These are phyloP conservation scores for Furcasterigmium sp. DNA, from an alignment of 2,329 filamentous ascomycete species.

Conservation along the genomic window DNA sequence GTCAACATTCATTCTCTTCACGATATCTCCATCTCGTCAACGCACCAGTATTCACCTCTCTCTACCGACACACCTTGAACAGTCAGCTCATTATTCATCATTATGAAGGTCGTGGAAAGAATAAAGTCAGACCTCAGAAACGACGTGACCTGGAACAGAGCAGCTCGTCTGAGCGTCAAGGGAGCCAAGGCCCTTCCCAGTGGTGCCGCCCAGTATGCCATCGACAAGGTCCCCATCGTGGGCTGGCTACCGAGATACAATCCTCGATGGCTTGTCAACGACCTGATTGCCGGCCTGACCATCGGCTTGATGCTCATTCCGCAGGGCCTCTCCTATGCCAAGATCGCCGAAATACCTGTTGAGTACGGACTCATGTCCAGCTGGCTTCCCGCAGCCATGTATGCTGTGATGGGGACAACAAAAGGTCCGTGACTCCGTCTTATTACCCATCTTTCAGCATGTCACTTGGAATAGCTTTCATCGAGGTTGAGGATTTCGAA, in stretches of 20 bases:
- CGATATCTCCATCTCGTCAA: too few species aligned
- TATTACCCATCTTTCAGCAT: too few species aligned
- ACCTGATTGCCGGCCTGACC: slow-evolving; percentile 56
- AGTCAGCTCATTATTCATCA: background rate
- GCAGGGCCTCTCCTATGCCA: slow-evolving; percentile 57
- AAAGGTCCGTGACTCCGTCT: slow-evolving; percentile 42
- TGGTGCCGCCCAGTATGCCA: slow-evolving; percentile 47
- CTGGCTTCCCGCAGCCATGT: slow-evolving; percentile 53
- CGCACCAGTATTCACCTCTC: background rate
- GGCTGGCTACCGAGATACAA: slow-evolving; percentile 60
- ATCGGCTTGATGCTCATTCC: slow-evolving; percentile 57
- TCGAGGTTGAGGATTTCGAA: slow-evolving; percentile 4
- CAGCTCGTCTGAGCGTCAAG: slow-evolving; percentile 19
- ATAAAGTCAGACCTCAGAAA: slow-evolving; percentile 26
- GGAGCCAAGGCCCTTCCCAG: slow-evolving; percentile 38
- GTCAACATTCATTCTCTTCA: too few species aligned
- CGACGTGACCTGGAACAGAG: slow-evolving; percentile 30
- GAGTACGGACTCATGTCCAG: slow-evolving; percentile 55
- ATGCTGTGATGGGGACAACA: slow-evolving; percentile 56
- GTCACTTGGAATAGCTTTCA: background rate
- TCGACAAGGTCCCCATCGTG: slow-evolving; percentile 56
- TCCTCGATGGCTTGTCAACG: slow-evolving; percentile 54
- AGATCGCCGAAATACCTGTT: slow-evolving; percentile 56
- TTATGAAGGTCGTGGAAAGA: slow-evolving; percentile 16
- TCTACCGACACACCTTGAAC: background rate